Conservation (phyloP, 2,329 filamentous ascomycete genomes). For the Niveomyces coronatus region DNA sequence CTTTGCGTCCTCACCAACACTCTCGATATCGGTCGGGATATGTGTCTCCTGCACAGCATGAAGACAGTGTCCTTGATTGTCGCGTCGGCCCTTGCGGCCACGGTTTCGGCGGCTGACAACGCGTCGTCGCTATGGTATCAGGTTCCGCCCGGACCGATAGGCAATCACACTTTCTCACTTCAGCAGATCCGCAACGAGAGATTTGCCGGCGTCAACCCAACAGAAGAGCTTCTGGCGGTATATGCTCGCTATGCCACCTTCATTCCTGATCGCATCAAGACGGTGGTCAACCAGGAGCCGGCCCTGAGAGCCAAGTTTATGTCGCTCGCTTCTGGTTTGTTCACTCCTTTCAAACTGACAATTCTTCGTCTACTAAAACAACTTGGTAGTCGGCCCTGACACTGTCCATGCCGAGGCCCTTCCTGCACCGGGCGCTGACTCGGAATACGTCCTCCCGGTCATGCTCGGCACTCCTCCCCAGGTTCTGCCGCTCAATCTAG, state of each 20-base stretch:
- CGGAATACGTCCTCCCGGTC: slow-evolving; percentile 51
- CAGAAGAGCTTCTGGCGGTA: slow-evolving; percentile 20
- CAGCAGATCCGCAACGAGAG: slow-evolving; percentile 23
- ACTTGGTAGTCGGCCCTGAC: too few relatives aligned
- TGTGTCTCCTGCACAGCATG: not conserved
- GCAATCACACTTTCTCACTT: slow-evolving; percentile 17
- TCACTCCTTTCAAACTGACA: not conserved
- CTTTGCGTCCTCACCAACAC: not conserved
- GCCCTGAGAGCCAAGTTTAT: slow-evolving; percentile 17
- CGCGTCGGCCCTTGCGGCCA: not conserved
- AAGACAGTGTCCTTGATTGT: slow-evolving; percentile 1
- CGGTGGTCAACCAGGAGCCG: slow-evolving; percentile 16
- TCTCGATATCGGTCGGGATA: too few relatives aligned
- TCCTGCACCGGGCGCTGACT: slow-evolving; percentile 26
- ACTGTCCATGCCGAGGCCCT: slow-evolving; percentile 20
- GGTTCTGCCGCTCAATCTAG: slow-evolving; percentile 56
- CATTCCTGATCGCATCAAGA: slow-evolving; percentile 18
- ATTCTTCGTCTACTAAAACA: slow-evolving; percentile 14
- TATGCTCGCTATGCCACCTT: slow-evolving; percentile 27
- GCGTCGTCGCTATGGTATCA: not conserved
- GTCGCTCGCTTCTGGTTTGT: slow-evolving; percentile 6
- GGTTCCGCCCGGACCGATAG: not conserved
- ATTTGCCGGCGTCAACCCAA: slow-evolving; percentile 24
- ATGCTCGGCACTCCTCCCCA: slow-evolving; percentile 48
- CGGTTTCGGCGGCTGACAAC: not conserved